Base-by-base conservation (phyloP, 2,329 filamentous ascomycete species). In the Monosporascus sp. region DNA sequence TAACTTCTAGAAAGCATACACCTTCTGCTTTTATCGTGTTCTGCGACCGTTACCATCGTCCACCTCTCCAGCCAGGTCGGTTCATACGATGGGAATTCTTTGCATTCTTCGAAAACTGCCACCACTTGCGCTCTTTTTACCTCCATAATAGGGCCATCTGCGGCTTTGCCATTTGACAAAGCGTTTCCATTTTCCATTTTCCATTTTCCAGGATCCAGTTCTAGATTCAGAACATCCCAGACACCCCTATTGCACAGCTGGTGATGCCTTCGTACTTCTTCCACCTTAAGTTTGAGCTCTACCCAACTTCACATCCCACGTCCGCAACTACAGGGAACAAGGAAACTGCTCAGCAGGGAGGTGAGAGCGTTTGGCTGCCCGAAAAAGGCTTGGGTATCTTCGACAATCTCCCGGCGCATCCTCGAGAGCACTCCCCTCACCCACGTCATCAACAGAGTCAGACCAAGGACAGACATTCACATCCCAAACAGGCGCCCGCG, bases 211-310 rank as follows among this genome's bases (percentile, higher is more conserved):
- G 28, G 28, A 11, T 31, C 9, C 9, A 31, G 28, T 31, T 31
- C 28, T 31, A 31, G 28, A 31, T 31, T 11, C 28, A 35, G 48
- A 57, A 49, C 28, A 50, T 31, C 24, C 7, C 17, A 53, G 37
- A n/a, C 37, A 31, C 20, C 45, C 11, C 11, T 26, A 54, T 53
- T 51, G 26, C 44, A 49, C 11, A 54, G 53, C 43, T 44, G 31
- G 35, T 55, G 65, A 84, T 84, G 81, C 78, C 79, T 72, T 77
- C 78, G 31, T 85, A 84, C 66, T 82, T 81, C 59, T 87, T 86
- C 62, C 83, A 87, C 61, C 65, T 87, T n/a, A 85, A 81, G 60
- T 78, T 87, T 62, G 84, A 87, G 71, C 74, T 87, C 43, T 87
- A 86, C 66, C 69, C 75, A 44, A 76, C 71, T 56, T 67, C 74